Percentiles rank a stretch among this genome's conserved stretches.
These are phyloP conservation scores for Ceratocystiopsis minuta DNA, from an alignment of 2,329 filamentous ascomycete species.

Conservation along the genomic window DNA sequence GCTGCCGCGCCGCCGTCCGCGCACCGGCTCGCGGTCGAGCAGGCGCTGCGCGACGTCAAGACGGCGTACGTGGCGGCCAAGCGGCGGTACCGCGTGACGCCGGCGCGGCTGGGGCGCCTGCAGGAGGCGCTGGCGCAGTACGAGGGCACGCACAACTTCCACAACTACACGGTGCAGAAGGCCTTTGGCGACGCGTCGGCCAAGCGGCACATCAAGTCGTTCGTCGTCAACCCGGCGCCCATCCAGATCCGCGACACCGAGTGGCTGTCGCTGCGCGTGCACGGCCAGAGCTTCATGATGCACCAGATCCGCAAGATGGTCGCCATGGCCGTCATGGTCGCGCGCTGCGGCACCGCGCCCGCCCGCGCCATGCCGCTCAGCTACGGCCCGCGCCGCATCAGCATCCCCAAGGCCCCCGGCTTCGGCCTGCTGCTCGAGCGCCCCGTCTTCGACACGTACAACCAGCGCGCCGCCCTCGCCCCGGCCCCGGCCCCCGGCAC, in stretches of 20 bases:
- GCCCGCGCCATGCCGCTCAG: constrained; percentile 53
- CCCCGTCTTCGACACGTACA: constrained; percentile 84
- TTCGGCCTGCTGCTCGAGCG: constrained; percentile 76
- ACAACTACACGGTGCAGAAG: constrained; percentile 97
- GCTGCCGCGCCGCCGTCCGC: constrained; percentile 8
- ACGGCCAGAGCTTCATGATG: constrained; percentile 99
- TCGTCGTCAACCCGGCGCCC: constrained; percentile 56
- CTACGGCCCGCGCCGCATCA: constrained; percentile 55
- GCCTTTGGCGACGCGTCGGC: constrained; percentile 61
- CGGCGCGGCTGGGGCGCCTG: constrained; percentile 52
- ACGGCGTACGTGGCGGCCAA: constrained; percentile 68
- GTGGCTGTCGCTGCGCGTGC: constrained; percentile 90
- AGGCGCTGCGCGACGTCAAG: constrained; percentile 57
- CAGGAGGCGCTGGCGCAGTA: constrained; percentile 60
- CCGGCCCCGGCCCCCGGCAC: constrained; percentile 21
- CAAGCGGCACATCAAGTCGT: constrained; percentile 84
- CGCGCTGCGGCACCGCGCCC: constrained; percentile 66
- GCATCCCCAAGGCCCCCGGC: constrained; percentile 85
- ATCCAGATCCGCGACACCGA: constrained; percentile 82
- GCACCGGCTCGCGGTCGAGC: constrained; percentile 29
- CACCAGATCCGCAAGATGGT: constrained; percentile 99
- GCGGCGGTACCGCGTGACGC: constrained; percentile 64
- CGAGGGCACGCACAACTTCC: constrained; percentile 74
- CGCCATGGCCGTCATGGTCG: constrained; percentile 69
- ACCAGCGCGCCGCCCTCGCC: constrained; percentile 47